Conservation (phyloP, 192 early-diverging fungal species). For the Chytriomyces sp. region DNA sequence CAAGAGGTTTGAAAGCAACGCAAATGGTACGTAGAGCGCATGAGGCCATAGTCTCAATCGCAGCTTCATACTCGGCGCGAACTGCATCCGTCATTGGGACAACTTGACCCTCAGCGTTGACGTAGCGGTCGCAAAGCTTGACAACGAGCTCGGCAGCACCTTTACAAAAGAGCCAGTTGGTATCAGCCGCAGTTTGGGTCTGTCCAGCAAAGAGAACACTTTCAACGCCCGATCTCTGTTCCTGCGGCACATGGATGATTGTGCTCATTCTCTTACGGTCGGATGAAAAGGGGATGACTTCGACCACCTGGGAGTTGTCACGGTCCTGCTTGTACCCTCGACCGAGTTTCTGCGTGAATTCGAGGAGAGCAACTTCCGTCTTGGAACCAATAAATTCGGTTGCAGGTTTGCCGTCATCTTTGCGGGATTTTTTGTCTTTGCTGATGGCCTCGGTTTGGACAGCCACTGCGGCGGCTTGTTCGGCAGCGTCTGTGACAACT, state of each 20-base stretch:
- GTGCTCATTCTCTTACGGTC: constrained; percentile 94
- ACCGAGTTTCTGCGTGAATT: constrained; percentile 75
- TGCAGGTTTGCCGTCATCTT: neutral
- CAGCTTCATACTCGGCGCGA: constrained; percentile 37
- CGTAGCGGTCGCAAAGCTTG: constrained; percentile 44
- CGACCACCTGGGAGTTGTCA: constrained; percentile 61
- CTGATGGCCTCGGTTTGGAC: constrained; percentile 27
- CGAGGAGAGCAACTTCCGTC: constrained; percentile 91
- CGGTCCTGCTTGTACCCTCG: constrained; percentile 70
- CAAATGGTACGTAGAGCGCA: constrained; percentile 90
- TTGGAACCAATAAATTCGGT: constrained; percentile 82
- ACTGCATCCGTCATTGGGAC: constrained; percentile 26
- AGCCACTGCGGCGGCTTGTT: neutral
- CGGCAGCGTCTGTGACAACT: neutral
- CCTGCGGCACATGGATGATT: constrained; percentile 56
- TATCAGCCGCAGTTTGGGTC: constrained; percentile 54
- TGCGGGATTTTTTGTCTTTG: neutral
- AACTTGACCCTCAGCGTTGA: constrained; percentile 39
- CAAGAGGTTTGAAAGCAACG: constrained; percentile 65
- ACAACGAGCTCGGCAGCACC: constrained; percentile 86
- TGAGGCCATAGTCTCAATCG: constrained; percentile 76
- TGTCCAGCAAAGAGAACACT: constrained; percentile 5
- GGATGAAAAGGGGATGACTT: constrained; percentile 89
- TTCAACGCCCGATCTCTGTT: constrained; percentile 22
- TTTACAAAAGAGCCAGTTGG: constrained; percentile 80